Base-by-base conservation (phyloP, 1,139 yeast genomes). In the Meyerozyma carpophila region DNA sequence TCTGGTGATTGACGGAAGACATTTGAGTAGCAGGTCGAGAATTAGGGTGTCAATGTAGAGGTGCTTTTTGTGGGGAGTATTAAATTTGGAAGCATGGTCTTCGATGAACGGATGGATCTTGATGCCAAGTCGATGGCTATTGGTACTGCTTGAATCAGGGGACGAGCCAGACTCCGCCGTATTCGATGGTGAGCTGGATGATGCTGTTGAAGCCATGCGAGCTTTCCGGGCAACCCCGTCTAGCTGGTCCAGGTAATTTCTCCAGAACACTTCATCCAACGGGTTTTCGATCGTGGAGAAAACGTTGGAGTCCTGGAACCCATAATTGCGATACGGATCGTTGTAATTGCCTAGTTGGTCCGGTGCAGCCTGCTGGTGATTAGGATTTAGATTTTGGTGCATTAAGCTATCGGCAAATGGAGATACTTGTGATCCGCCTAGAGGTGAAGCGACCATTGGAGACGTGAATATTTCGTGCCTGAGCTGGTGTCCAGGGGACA, bases 231-330 rank as follows among this genome's bases (percentile, higher is more conserved):
- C 11, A 11, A 34, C n/a, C 3, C 10, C 26, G 21, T 34, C 37
- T 5, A 34, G 26, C 8, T 21, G 13, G 39, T 40, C 34, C 34
- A 37, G 50, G 45, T 44, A 48, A 28, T 44, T 43, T n/a, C 44
- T 43, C 32, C 56, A 45, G 36, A 70, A 59, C 2, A 66, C 55
- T 26, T 69, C 75, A 41, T 70, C 77, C 27, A 72, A 56, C 0
- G 76, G 77, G 46, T 71, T 72, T 37, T 61, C 62, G 28, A 58
- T 66, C 44, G 61, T 68, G 48, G 59, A 65, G 46, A 70, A 71
- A 13, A 69, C 61, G 48, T 66, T 67, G 28, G 60, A 57, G 41
- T 69, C 72, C 32, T 60, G 66, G 10, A 61, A 50, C 6, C 61
- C 62, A 21, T 54, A 50, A 20, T 51, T 50, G 42, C 48, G 50